Base-by-base conservation (phyloP, 176 grass and related monocot genomes). In the Zoysia pacifica region DNA sequence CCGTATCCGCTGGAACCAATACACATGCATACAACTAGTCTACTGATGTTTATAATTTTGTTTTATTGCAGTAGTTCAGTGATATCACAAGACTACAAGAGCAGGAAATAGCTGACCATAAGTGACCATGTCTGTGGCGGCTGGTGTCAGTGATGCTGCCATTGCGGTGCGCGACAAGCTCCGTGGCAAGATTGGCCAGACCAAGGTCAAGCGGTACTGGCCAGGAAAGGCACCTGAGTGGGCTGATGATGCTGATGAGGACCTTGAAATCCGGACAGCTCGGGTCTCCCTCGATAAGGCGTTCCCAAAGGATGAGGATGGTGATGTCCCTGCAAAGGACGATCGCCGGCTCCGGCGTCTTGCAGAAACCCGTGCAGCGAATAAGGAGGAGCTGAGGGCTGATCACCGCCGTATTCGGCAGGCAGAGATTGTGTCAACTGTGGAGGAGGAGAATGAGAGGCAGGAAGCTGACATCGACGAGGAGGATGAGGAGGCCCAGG, bases 151-250 rank as follows among this genome's bases (percentile, higher is more conserved):
- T 48, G 94, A 97, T 35, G 74, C 87, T 0, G 94, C 91, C 79
- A 97, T 97, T 5, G 42, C 91, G 20, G 85, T 97, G 54, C 87
- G 89, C 1, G 91, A 97, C 82, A 97, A 97, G 77, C 94, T 97
- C 76, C 83, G 87, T 0, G 91, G 91, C 36, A 94, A 92, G 94
- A 97, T 97, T 75, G 89, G 91, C 9, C 94, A 97, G 91, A 94
- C 94, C 56, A 97, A 97, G 80, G 94, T 97, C 36, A 94, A 97
- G 82, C 67, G 91, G n/a, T 97, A 97, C 64, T 97, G 91, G 89
- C 85, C 91, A 0, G 91, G 94, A 7, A 92, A 87, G 80, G 83
- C 87, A 3, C 94, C 94, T 4, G 91, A 94, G 82, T 97, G 94
- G 94, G 94, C 87, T 0, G 87, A 73, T 0, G 86, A 88, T 0